Evolutionary conservation across 2,329 filamentous ascomycete genomes (phyloP).

Genomic region (Cordyceps tenuipes): DNA sequence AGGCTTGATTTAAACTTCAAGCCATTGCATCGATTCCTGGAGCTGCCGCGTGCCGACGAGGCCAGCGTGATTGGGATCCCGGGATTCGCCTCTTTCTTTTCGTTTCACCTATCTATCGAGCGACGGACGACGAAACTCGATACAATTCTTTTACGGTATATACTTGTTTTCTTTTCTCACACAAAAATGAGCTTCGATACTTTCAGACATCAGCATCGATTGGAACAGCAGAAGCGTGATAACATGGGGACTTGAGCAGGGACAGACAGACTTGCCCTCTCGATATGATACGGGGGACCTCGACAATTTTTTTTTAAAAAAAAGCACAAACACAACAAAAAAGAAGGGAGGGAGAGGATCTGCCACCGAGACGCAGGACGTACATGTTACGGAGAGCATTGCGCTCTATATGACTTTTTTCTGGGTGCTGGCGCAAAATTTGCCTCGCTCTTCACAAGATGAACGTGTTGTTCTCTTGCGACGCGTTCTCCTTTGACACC

Average conservation of each 20-base stretch:
- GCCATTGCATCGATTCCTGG: background rate
- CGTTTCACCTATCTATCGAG: background rate
- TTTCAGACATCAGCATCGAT: background rate
- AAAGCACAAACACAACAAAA: background rate
- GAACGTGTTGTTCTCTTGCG: background rate
- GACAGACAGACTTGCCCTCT: background rate
- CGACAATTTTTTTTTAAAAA: background rate
- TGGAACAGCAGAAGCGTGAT: constrained; percentile 4
- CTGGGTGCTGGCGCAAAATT: background rate
- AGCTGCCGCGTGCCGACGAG: background rate
- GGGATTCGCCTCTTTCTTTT: background rate
- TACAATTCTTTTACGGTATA: constrained; percentile 4
- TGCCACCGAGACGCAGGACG: background rate
- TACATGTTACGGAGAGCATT: background rate
- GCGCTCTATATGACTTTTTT: background rate
- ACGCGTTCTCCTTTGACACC: background rate
- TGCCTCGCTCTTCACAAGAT: background rate
- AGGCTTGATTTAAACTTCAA: background rate
- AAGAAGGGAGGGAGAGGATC: background rate
- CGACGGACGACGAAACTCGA: constrained; percentile 5
- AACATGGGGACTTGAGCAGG: background rate
- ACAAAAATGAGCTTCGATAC: constrained; percentile 4
- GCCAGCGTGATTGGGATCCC: background rate
- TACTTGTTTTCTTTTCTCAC: constrained; percentile 1
- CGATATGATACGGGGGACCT: background rate